Evolutionary conservation across 768 basidiomycete species (phyloP), one percentile per base, ranked within the genome.

Genomic region (Lactarius hengduanensis): DNA sequence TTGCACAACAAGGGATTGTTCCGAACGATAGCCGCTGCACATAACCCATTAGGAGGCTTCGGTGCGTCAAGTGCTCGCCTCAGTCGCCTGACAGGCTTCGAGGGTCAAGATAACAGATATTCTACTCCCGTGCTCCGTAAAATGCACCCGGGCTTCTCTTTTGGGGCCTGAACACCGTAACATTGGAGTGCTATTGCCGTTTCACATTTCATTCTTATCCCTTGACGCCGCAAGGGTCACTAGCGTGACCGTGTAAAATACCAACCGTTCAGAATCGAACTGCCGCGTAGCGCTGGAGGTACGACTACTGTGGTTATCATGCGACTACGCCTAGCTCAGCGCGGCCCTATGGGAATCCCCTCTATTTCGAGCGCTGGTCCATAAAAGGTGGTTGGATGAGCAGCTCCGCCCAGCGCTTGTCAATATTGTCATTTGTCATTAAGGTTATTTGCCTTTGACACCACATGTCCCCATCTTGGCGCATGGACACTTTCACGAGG

Each of bases 401-500:
- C 26, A 54, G 57, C 26, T 18, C 36, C 34, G 28, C 30, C 28
- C 6, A 22, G 66, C 66, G 62, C 66, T 60, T 60, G 43, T 11
- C 30, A 54, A 45, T 63, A 53, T 54, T 26, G 32, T 2, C 32
- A 32, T 32, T 32, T 32, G 32, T 10, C 38, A 47, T 67, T 53
- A 63, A 63, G 53, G 58, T 67, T 67, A 34, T 61, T 59, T 45
- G 36, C 40, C 50, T 67, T 62, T 3, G 26, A 36, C 26, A 62
- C 40, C 53, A 45, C 66, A 63, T 43, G 30, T 43, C 61, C 16
- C 28, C 18, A 56, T 15, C 40, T 38, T 63, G 61, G 66, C 56
- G 56, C 30, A 63, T 41, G 57, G 61, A 58, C 53, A 3, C 36
- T 13, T 40, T 53, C 50, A 53, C 50, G 50, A 15, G 50, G 26